Percentiles rank a stretch among this genome's conserved stretches.
Evolutionary conservation across 768 basidiomycete species (phyloP).

Genomic region (Boletus rubroflammeus): DNA sequence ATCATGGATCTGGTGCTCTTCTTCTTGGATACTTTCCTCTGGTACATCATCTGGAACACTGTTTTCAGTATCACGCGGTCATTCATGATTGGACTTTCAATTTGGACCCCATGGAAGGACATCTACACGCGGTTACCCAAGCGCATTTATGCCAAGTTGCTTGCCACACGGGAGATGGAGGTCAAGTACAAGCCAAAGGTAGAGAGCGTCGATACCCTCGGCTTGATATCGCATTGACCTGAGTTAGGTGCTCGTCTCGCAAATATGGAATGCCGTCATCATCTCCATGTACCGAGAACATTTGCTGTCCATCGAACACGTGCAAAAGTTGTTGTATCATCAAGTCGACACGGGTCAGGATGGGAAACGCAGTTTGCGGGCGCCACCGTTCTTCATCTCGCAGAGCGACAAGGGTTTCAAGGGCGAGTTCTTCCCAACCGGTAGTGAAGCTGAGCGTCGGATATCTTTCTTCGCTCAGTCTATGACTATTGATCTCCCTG

Average conservation of each 20-base stretch:
- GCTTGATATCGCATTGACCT: neutral
- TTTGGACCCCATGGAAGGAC: constrained; percentile 99
- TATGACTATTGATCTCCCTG: constrained; percentile 90
- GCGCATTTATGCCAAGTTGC: constrained; percentile 91
- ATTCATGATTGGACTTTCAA: constrained; percentile 88
- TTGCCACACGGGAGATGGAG: constrained; percentile 95
- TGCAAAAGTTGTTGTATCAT: constrained; percentile 96
- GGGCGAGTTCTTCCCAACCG: constrained; percentile 88
- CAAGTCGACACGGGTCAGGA: constrained; percentile 84
- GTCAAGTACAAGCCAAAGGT: constrained; percentile 99
- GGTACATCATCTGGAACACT: constrained; percentile 99
- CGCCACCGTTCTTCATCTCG: constrained; percentile 97
- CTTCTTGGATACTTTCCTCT: constrained; percentile 99
- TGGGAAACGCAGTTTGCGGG: constrained; percentile 87
- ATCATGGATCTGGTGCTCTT: constrained; percentile 96
- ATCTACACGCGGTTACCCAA: constrained; percentile 96
- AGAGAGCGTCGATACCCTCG: constrained; percentile 11
- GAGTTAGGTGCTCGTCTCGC: constrained; percentile 86
- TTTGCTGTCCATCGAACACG: constrained; percentile 96
- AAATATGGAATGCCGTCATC: constrained; percentile 99
- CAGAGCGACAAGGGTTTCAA: constrained; percentile 87
- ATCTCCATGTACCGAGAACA: constrained; percentile 99
- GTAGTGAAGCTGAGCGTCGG: constrained; percentile 93
- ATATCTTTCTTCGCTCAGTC: constrained; percentile 99
- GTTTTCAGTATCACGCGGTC: constrained; percentile 85